Conservation (phyloP, 2,329 filamentous ascomycete genomes). For the Cladosporium sp. region DNA sequence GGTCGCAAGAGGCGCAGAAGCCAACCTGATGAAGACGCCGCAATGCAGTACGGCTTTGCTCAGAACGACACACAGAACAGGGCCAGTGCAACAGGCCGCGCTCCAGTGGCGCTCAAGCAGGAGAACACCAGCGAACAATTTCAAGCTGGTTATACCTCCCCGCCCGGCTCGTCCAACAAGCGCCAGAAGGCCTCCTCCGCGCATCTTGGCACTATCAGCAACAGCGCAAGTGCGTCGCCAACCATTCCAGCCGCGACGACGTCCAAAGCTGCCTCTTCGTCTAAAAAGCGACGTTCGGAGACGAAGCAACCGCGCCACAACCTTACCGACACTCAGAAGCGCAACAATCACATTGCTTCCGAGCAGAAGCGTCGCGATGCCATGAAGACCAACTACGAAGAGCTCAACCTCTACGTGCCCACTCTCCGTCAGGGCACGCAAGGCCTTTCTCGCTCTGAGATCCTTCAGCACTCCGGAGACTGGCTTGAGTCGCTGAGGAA, state of each 20-base stretch:
- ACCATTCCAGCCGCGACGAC: background rate
- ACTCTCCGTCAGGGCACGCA: constrained; percentile 59
- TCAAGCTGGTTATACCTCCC: background rate
- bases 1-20: constrained; percentile 9
- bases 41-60: background rate
- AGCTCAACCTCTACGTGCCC: constrained; percentile 72
- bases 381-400: constrained; percentile 78
- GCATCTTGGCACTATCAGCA: background rate
- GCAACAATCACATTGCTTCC: constrained; percentile 80
- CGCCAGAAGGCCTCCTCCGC: background rate
- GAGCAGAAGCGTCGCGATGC: constrained; percentile 81
- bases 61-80: background rate
- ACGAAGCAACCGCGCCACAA: constrained; percentile 40
- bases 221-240: background rate
- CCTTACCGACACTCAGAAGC: constrained; percentile 72
- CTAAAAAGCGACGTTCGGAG: constrained; percentile 4
- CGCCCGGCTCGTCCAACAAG: constrained; percentile 1
- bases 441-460: constrained; percentile 77
- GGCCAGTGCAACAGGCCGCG: background rate
- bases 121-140: background rate
- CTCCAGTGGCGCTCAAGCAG: background rate
- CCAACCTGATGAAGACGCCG: background rate
- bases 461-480: constrained; percentile 69
- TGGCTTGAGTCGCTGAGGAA: constrained; percentile 70
- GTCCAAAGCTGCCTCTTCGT: background rate